Conservation (phyloP, 768 basidiomycete genomes). For the Xerocomus spinulosus region DNA sequence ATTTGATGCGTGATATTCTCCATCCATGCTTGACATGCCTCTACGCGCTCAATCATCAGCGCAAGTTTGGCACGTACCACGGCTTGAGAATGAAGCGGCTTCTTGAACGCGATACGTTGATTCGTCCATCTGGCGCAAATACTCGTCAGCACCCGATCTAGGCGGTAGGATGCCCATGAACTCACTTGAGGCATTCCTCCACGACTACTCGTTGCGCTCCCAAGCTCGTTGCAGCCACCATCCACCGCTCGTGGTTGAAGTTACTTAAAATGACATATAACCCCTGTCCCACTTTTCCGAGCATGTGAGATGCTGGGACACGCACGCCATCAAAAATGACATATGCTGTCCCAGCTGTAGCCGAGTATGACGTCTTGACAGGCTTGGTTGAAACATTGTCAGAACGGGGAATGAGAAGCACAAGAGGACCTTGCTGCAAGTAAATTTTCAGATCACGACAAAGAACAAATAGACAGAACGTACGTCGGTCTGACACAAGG, state of each 20-base stretch:
- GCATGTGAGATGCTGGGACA: constrained; percentile 80
- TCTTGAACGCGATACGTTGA: constrained; percentile 88
- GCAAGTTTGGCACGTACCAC: constrained; percentile 89
- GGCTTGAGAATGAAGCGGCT: constrained; percentile 73
- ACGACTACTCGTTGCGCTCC: constrained; percentile 76
- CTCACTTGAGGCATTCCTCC: constrained; percentile 85
- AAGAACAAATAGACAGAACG: constrained; percentile 4
- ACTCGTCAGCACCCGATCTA: constrained; percentile 1
- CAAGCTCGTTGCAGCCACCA: constrained; percentile 69
- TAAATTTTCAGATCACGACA: not conserved
- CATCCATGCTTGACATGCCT: constrained; percentile 83
- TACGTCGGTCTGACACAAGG: constrained; percentile 69
- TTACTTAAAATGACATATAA: constrained; percentile 80
- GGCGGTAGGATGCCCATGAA: not conserved
- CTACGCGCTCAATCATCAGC: constrained; percentile 84
- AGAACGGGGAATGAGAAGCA: constrained; percentile 69
- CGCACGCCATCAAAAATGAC: constrained; percentile 78
- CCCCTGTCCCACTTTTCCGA: constrained; percentile 84
- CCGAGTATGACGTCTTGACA: constrained; percentile 90
- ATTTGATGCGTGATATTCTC: constrained; percentile 90
- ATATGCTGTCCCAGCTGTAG: constrained; percentile 86
- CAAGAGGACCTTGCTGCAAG: constrained; percentile 61
- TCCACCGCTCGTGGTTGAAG: constrained; percentile 90
- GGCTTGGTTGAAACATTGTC: constrained; percentile 77
- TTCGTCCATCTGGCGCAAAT: constrained; percentile 64